Base-by-base conservation (phyloP, 2,329 filamentous ascomycete species). In the Arthrobotrys sinensis region DNA sequence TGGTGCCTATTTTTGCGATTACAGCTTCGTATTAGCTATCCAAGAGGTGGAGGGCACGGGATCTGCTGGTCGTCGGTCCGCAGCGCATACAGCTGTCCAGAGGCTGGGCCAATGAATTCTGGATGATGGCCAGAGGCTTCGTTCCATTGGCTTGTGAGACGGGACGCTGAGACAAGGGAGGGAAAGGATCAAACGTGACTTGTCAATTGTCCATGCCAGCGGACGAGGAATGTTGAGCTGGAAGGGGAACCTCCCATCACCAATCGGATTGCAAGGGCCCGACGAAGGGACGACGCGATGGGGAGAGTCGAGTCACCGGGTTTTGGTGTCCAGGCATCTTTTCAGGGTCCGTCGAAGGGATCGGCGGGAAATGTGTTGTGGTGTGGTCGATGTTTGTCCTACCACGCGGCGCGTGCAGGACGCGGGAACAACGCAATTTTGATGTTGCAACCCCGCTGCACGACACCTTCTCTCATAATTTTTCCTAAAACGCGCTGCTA, bases 401-500 rank as follows among this genome's bases (percentile, higher is more conserved):
- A 48, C 34, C n/a, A 55, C 38, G 38, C 34, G 40, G 46, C 57
- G 57, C 60, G 57, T 64, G 34, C 34, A 52, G 53, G 32, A 46
- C 36, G 28, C 46, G 71, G 50, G 45, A 28, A 43, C 46, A 53
- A 53, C 48, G 64, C 46, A 52, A 52, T 38, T 28, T 10, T 62
- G 52, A 64, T 46, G 43, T 45, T 38, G 50, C 28, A 34, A 38
- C 62, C 70, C 70, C 70, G 63, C 70, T 52, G 60, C 69, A 73
- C 69, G 60, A 70, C 72, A 76, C 72, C 19, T 36, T 52, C 10
- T 28, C 21, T 19, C n/a, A 28, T 28, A 36, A 50, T 50, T 71
- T 71, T 64, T 60, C 71, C 71, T 52, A 76, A 70, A 71, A 71
- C 73, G 66, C 66, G 73, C 57, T 34, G 12, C n/a, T 14, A 43